phyloP scores from a whole-genome alignment of 805 yeast genomes.

The Zygoascus flipseniorum region DNA sequence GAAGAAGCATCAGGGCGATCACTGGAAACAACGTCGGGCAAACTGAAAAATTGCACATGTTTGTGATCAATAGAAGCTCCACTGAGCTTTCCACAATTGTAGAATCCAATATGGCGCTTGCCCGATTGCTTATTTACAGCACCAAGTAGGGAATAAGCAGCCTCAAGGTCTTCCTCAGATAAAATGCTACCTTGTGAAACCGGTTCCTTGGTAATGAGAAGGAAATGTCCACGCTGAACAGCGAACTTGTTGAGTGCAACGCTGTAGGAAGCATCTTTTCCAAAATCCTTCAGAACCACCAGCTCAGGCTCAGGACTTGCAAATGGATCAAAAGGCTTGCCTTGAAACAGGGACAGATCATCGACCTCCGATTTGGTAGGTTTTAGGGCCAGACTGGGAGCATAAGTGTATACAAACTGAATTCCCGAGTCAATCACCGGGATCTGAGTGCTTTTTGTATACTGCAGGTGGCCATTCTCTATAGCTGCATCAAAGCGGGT shows the following conservation, averaged over 20 bases:
- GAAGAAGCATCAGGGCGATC: slow-evolving; percentile 13
- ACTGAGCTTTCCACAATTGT: slow-evolving; percentile 77
- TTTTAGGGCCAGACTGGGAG: slow-evolving; percentile 30
- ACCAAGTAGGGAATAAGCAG: slow-evolving; percentile 47
- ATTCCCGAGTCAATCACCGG: slow-evolving; percentile 27
- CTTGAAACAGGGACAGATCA: slow-evolving; percentile 1
- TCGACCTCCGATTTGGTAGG: slow-evolving; percentile 17
- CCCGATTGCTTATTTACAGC: slow-evolving; percentile 37
- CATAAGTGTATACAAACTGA: slow-evolving; percentile 27
- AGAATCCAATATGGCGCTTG: slow-evolving; percentile 66
- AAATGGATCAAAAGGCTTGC: slow-evolving; percentile 51
- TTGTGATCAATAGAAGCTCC: slow-evolving; percentile 96
- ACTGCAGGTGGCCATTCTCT: slow-evolving; percentile 37
- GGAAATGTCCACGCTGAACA: slow-evolving; percentile 66
- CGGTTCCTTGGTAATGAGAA: slow-evolving; percentile 69
- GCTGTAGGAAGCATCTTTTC: slow-evolving; percentile 42
- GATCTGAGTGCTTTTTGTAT: slow-evolving; percentile 40
- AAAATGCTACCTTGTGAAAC: slow-evolving; percentile 66
- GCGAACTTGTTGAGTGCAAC: slow-evolving; percentile 83
- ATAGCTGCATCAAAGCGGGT: slow-evolving; percentile 36
- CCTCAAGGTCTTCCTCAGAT: slow-evolving; percentile 57
- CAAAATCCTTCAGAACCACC: slow-evolving; percentile 45
- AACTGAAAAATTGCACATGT: slow-evolving; percentile 76
- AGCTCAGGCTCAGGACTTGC: slow-evolving; percentile 69
- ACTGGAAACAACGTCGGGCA: slow-evolving; percentile 37